Evolutionary conservation across 306 rosid genomes (phyloP).

Genomic region (Prunus davidiana): DNA sequence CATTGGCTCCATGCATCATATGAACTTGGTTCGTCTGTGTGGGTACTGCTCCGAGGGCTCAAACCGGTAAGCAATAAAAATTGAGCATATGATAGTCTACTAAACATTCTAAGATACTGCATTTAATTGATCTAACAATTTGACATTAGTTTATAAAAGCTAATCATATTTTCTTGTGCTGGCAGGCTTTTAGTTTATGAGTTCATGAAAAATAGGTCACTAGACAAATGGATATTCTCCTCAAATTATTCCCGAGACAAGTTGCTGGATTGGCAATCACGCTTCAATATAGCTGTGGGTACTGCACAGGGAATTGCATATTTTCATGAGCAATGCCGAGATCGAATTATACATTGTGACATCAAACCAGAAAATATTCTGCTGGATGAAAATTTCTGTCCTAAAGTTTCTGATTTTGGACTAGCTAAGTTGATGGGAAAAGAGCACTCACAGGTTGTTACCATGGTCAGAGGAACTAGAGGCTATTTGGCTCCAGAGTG

Average conservation of each 20-base stretch:
- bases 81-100: background rate
- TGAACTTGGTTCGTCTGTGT: conserved; percentile 88
- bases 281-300: conserved; percentile 59
- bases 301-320: conserved; percentile 93
- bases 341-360: conserved; percentile 87
- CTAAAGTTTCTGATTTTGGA: conserved; percentile 93
- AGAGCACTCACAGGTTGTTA: conserved; percentile 91
- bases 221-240: conserved; percentile 91
- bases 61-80: conserved; percentile 47
- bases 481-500: conserved; percentile 98
- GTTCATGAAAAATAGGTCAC: conserved; percentile 86
- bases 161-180: background rate
- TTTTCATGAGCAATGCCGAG: conserved; percentile 89
- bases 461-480: conserved; percentile 96
- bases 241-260: conserved; percentile 44
- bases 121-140: background rate
- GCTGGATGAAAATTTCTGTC: conserved; percentile 78
- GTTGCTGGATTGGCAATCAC: conserved; percentile 72
- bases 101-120: background rate
- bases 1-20: conserved; percentile 95
- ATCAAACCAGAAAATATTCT: conserved; percentile 89
- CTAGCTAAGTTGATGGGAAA: conserved; percentile 93
- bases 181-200: conserved; percentile 88
- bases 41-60: conserved; percentile 88
- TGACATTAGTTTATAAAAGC: background rate